Percentiles rank a stretch among this genome's conserved stretches.
These are phyloP conservation scores for Pseudogymnoascus sp. DNA, from an alignment of 2,329 filamentous ascomycete genomes.

Conservation along the genomic window DNA sequence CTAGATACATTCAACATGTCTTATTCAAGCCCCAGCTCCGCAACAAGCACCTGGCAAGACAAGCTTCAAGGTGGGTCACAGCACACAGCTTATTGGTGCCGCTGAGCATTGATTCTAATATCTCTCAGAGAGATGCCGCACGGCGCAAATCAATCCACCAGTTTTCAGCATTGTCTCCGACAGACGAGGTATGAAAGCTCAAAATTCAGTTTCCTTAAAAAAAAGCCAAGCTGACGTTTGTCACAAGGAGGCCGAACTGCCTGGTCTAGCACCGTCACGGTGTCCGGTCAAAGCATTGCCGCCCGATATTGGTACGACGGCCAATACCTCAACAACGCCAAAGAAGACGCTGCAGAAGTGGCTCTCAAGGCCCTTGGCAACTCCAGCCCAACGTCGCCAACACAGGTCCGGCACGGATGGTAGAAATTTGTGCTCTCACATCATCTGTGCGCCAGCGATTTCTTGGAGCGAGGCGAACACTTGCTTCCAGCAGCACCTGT, in stretches of 20 bases:
- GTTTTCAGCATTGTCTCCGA: constrained; percentile 67
- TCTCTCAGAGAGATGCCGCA: constrained; percentile 48
- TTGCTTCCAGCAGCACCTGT: constrained; percentile 7
- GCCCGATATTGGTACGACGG: constrained; percentile 91
- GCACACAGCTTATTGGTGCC: constrained; percentile 22
- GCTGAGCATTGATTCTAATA: constrained; percentile 19
- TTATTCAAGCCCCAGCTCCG: constrained; percentile 23
- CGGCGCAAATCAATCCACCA: constrained; percentile 45
- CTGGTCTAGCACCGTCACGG: constrained; percentile 76
- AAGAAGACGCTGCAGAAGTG: constrained; percentile 84
- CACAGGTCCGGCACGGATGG: constrained; percentile 33
- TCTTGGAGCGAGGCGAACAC: constrained; percentile 1
- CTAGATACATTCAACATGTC: constrained; percentile 21
- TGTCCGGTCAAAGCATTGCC: constrained; percentile 56
- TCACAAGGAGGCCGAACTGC: constrained; percentile 73
- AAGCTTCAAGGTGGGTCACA: constrained; percentile 31
- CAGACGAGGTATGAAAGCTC: constrained; percentile 53
- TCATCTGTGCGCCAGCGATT: constrained; percentile 5
- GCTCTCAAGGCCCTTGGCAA: constrained; percentile 53
- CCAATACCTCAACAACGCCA: constrained; percentile 77
- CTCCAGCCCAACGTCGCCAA: constrained; percentile 36
- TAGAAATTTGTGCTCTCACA: constrained; percentile 15
- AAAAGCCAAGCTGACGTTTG: constrained; percentile 19
- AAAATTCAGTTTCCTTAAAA: not conserved
- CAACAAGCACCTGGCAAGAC: constrained; percentile 30